phyloP scores from a whole-genome alignment of 2,329 filamentous ascomycete species.

The Ceratocystis smalleyi region DNA sequence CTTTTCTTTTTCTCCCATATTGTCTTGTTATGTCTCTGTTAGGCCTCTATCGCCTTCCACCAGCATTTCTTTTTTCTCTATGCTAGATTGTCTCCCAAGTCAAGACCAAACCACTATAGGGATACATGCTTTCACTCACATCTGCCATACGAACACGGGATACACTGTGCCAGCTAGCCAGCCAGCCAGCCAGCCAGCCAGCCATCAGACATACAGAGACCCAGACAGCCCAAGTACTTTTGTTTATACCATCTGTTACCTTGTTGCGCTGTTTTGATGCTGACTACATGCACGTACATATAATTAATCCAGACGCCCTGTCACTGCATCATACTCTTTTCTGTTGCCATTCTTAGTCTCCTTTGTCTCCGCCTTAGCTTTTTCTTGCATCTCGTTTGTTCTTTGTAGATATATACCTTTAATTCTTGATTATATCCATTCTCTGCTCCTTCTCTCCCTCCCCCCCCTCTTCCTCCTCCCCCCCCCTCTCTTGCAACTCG shows the following conservation, averaged over 20 bases:
- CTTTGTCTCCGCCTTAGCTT: neutral
- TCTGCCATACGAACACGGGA: neutral
- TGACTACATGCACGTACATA: neutral
- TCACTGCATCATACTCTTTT: neutral
- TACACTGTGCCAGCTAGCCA: neutral
- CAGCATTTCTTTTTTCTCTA: neutral
- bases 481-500: neutral
- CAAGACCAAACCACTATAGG: neutral
- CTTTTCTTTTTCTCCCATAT: too few relatives aligned
- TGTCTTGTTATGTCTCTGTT: too few relatives aligned
- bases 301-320: neutral
- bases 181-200: too few relatives aligned
- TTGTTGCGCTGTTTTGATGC: too few relatives aligned
- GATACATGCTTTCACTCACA: neutral
- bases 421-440: neutral
- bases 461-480: neutral
- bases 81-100: neutral
- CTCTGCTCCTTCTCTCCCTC: neutral
- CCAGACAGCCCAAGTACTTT: neutral
- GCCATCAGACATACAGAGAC: too few relatives aligned
- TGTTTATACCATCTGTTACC: neutral
- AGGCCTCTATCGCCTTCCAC: neutral
- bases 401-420: neutral
- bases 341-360: neutral
- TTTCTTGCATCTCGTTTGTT: neutral